Evolutionary conservation across 352 stramenopile species (phyloP).

Genomic region (Aphanomyces euteiches): DNA sequence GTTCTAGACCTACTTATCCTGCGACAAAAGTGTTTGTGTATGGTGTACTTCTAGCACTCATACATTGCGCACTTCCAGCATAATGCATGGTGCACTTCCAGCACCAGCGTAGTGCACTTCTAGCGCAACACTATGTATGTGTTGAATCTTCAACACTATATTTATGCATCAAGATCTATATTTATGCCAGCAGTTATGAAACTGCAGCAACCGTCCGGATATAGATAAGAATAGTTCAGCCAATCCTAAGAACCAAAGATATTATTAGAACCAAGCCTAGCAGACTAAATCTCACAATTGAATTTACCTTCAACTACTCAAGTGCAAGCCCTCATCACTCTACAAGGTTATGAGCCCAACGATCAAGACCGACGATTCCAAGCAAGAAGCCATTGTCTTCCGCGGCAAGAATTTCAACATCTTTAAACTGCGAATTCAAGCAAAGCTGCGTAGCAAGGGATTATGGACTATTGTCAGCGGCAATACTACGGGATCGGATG

Average conservation of each 20-base stretch:
- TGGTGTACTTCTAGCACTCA: no score
- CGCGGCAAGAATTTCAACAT: slow-evolving; percentile 1
- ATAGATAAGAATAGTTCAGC: slow-evolving; percentile 1
- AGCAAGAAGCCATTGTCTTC: slow-evolving; percentile 1
- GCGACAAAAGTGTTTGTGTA: no score
- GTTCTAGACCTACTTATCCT: no score
- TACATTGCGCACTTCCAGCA: no score
- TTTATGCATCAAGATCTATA: no score
- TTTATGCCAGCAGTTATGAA: no score
- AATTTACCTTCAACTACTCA: background rate
- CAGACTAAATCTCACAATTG: background rate
- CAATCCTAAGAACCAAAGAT: background rate
- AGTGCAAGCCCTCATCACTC: background rate
- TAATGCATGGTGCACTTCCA: no score
- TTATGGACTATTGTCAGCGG: background rate
- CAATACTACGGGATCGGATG: background rate
- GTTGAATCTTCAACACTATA: no score
- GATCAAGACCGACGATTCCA: background rate
- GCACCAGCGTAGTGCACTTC: no score
- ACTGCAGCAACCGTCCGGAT: no score
- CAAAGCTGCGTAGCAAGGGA: background rate
- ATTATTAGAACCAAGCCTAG: background rate
- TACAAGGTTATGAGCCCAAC: background rate
- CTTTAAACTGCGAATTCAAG: background rate
- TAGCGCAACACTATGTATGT: no score